Conservation (phyloP, 306 rosid genomes). For the Acacia confusa region DNA sequence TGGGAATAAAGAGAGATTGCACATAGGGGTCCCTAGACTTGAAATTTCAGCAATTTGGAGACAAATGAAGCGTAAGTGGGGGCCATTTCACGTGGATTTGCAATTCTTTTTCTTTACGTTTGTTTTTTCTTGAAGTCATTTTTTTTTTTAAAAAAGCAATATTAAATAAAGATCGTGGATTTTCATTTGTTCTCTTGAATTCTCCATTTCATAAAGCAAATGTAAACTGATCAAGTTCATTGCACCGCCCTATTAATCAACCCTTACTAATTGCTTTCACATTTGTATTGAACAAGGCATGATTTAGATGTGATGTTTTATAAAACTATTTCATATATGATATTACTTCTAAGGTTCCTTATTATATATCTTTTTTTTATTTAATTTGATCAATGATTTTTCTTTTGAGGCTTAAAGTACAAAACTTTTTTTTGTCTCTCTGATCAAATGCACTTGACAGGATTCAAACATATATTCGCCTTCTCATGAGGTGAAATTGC, state of each 20-base stretch:
- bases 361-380: no score
- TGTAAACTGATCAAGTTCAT: slow-evolving; percentile 23
- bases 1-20: slow-evolving; percentile 25
- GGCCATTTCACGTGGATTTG: slow-evolving; percentile 50
- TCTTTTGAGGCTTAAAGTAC: no score
- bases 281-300: background rate
- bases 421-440: no score
- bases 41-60: slow-evolving; percentile 41
- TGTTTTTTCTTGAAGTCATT: background rate
- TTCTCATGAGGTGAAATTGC: no score
- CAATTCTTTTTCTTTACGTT: slow-evolving; percentile 37
- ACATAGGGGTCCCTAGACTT: slow-evolving; percentile 24
- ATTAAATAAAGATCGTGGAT: slow-evolving; percentile 28
- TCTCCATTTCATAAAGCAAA: slow-evolving; percentile 29
- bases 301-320: background rate
- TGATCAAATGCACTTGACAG: no score
- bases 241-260: slow-evolving; percentile 30
- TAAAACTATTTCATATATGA: background rate
- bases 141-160: slow-evolving; percentile 22
- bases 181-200: slow-evolving; percentile 20
- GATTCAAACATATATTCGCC: no score
- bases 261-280: slow-evolving; percentile 22
- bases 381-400: no score
- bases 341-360: no score
- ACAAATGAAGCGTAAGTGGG: slow-evolving; percentile 47